Evolutionary conservation across 148 eudicot species (phyloP).

Genomic region (Rhododendron williamsianum): DNA sequence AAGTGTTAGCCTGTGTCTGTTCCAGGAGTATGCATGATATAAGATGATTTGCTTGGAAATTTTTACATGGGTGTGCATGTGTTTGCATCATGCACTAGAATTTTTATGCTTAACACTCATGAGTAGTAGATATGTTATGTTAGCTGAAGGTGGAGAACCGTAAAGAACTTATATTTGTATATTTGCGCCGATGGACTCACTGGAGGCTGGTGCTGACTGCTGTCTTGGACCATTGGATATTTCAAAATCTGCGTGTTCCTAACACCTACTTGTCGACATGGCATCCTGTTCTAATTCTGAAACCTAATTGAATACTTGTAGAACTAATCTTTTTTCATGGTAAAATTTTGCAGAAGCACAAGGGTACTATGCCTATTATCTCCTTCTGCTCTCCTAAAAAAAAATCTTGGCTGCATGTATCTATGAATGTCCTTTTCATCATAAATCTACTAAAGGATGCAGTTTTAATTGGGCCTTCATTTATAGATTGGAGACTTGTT

Average conservation of each 20-base stretch:
- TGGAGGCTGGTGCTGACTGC: neutral
- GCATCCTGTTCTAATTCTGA: neutral
- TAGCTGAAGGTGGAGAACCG: neutral
- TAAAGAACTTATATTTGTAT: neutral
- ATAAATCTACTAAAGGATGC: neutral
- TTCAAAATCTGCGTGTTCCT: neutral
- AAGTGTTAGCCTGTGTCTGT: conserved; percentile 14
- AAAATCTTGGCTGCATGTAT: neutral
- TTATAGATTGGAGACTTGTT: neutral
- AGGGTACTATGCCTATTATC: neutral
- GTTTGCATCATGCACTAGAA: neutral
- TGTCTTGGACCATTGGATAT: neutral
- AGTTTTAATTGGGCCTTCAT: neutral
- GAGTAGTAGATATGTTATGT: neutral
- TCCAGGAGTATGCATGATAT: neutral
- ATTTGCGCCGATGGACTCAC: neutral
- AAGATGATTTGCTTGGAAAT: neutral
- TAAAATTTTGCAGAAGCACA: neutral
- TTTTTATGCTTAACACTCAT: neutral
- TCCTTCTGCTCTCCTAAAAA: neutral
- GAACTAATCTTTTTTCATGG: neutral
- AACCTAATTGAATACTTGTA: neutral
- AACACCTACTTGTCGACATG: neutral
- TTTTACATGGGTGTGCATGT: neutral
- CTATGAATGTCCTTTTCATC: neutral